Base-by-base conservation (phyloP, 148 eudicot species). In the Rhododendron molle region DNA sequence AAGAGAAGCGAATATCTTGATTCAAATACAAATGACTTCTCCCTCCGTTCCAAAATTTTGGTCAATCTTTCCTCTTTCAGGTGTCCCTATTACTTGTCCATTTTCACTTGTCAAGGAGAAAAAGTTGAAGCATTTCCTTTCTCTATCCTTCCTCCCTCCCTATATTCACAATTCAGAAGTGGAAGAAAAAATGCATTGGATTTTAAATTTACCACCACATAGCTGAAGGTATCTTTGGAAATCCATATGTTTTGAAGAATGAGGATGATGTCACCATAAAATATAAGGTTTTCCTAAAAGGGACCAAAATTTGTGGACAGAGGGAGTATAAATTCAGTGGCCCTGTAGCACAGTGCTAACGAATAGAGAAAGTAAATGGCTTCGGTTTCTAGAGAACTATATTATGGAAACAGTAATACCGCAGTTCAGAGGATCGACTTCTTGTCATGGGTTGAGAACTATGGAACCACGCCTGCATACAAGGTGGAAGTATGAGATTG, bases 371-470 rank as follows among this genome's bases (percentile, higher is more conserved):
- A 9, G 9, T 47, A 58, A 5, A 4, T 47, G 15, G 47, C 36
- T 83, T 30, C 1, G 18, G 11, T 30, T 30, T 83, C 49, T 30
- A 18, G 28, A 16, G 34, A 12, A 86, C 54, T 3, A 10, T 82
- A 8, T 9, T 47, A 23, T 23, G 69, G 56, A 54, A 74, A 74
- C 9, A 87, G 52, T 36, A 62, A 52, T 86, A 92, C 93, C 93
- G 81, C 80, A 92, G 88, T 73, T 92, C 92, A 78, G 93, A 90
- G 16, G 92, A 92, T 56, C 93, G 89, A 83, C 92, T 92, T 88
- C 93, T 88, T 21, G 93, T 92, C 93, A 92, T 92, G 44, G 93
- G 91, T 85, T 90, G 92, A 85, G 90, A 90, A 87, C 93, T 92
- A 47, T 90, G 88, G 58, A 92, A 89, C 93, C 93, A 92, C 52